These are phyloP conservation scores for Neospermospora avenae DNA, from an alignment of 2,329 filamentous ascomycete species.

Conservation along the genomic window DNA sequence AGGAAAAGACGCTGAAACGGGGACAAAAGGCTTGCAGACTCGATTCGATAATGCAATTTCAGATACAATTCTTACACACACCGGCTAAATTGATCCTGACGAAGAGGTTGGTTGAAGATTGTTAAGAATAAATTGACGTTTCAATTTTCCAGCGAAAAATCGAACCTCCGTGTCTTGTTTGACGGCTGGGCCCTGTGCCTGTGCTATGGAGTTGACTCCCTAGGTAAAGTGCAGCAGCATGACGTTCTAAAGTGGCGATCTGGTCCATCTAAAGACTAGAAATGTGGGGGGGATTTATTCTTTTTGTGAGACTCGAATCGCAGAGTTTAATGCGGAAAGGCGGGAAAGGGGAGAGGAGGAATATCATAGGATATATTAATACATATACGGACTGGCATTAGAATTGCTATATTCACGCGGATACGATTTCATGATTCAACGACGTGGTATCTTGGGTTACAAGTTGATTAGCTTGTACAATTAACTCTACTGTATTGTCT, in stretches of 20 bases:
- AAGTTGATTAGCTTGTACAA: too few species aligned
- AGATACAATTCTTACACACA: background rate
- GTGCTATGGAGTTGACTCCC: background rate
- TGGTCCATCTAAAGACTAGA: background rate
- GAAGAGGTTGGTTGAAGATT: background rate
- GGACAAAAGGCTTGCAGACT: background rate
- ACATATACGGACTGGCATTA: too few species aligned
- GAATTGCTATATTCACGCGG: too few species aligned
- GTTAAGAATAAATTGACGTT: background rate
- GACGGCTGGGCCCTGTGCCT: background rate
- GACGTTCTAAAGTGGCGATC: constrained; percentile 6
- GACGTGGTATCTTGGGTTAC: too few species aligned
- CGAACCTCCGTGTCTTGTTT: background rate
- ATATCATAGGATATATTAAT: background rate
- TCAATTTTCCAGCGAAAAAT: background rate
- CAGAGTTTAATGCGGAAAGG: background rate
- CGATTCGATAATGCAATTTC: background rate
- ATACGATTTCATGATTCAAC: background rate
- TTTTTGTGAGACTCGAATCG: background rate
- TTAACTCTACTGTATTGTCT: too few species aligned
- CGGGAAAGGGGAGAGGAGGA: background rate
- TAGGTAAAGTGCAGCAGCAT: background rate
- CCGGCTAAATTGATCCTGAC: background rate
- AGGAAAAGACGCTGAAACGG: background rate
- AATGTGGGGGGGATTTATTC: background rate